Base-by-base conservation (phyloP, 1,284 basidiomycete species). In the Bondarzewia mesenterica region DNA sequence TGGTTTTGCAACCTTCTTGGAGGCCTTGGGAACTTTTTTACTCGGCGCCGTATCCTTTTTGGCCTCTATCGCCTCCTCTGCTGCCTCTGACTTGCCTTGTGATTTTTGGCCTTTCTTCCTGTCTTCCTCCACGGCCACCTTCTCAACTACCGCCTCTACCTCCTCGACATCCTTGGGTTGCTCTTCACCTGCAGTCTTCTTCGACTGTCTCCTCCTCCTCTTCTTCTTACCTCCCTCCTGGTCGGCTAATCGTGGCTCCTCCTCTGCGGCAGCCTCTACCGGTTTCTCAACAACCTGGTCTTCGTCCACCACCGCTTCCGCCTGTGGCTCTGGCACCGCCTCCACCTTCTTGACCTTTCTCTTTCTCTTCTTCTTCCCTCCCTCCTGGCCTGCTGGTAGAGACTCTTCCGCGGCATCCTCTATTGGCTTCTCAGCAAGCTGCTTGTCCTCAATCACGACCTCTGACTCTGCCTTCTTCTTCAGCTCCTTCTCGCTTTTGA, bases 1-100 rank as follows among this genome's bases (percentile, higher is more conserved):
- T 22, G 12, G 47, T 41, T 58, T 47, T n/a, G 43, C 23, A 3
- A 46, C 48, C 35, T 58, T 51, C 27, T 55, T 50, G 27, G 42
- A 12, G n/a, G n/a, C 32, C 18, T 40, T 52, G 10, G 23, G 37
- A 40, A 29, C 26, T 44, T 46, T 50, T 47, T 47, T 41, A 15
- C 12, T n/a, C 14, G 38, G 38, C 15, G 26, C 29, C 7, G 39
- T 12, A 6, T n/a, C 22, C 39, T 40, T 40, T 20, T 5, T 44
- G 27, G 27, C 21, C 20, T 48, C 40, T 12, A 50, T 43, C 10
- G n/a, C 16, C 32, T 44, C 44, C 20, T 51, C 38, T 16, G 49
- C 48, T 25, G 37, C 26, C 25, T 41, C 50, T 42, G 42, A 27
- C 26, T 42, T 52, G n/a, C n/a, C 45, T 14, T 42, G 7, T 39